Evolutionary conservation across 2,329 filamentous ascomycete genomes (phyloP), one percentile per base, ranked within the genome.

Genomic region (Ophiostoma sp.): DNA sequence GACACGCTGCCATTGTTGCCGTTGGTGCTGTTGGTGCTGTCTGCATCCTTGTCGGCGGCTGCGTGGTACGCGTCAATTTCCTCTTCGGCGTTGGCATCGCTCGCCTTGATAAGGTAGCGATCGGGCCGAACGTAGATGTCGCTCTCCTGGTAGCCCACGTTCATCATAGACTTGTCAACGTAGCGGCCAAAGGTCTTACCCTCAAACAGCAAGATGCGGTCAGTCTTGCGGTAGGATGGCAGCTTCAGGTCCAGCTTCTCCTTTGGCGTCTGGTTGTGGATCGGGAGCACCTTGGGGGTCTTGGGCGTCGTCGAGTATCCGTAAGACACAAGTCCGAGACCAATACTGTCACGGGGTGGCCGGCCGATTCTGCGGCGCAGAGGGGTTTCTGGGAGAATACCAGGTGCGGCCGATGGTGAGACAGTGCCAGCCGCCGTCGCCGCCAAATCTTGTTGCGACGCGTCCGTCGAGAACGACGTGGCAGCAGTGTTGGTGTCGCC

Each of bases 121-220:
- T 95, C 92, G 5, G 93, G 92, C 63, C 93, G 90, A 70, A 93
- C 86, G 80, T 94, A 98, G 74, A 95, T 87, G 82, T 98, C 95
- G 78, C 92, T 97, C 83, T 98, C 94, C 82, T 98, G 95, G 80
- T 97, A 98, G 70, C 95, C 95, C 64, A 97, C 93, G 78, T 94
- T 95, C 77, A 95, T 95, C 95, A 98, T 97, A 1, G 93, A 92
- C 80, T 96, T 94, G 82, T 98, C 95, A 64, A 98, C 95, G 81
- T 97, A 98, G 78, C 95, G 93, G 57, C 94, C 93, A 76, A 92
- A 90, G 1, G 91, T 92, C 81, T 96, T 94, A 80, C 94, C 92
- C 81, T 98, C 95, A 76, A 93, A 94, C 33, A 91, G 84, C 73
- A 90, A 86, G 77, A 95, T 92, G n/a, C 93, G 91, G 78, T 94